Conservation (phyloP, 305 asterid genomes). For the Fraxinus floribunda region DNA sequence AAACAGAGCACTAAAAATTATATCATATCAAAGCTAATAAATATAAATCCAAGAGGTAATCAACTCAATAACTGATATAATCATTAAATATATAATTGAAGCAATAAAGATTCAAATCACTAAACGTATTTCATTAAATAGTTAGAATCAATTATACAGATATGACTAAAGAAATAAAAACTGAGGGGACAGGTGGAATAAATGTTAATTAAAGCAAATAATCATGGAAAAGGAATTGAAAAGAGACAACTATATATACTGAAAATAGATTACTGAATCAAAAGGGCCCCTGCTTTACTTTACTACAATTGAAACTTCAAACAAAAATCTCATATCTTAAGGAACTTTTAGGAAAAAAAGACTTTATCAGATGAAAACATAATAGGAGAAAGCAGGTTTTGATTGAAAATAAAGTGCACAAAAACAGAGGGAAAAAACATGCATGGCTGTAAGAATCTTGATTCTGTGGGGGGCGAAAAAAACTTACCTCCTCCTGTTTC, state of each 20-base stretch:
- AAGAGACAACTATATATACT: not conserved
- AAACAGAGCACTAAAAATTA: constrained; percentile 1
- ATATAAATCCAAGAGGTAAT: not conserved
- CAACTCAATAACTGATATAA: not conserved
- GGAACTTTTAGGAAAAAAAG: not conserved
- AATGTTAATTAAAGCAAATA: not conserved
- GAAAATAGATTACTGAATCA: not conserved
- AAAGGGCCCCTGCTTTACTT: not conserved
- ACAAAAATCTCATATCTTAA: not conserved
- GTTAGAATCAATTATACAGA: not conserved
- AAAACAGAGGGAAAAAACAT: not conserved
- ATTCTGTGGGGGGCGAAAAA: not conserved
- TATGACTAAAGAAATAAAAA: not conserved
- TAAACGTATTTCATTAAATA: not conserved
- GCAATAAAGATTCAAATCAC: not conserved
- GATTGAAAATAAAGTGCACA: not conserved
- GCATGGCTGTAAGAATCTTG: not conserved
- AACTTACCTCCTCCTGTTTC: not conserved
- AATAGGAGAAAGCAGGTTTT: not conserved
- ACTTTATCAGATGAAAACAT: constrained; percentile 1
- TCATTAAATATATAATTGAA: not conserved
- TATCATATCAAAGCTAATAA: not conserved
- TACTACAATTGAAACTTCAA: not conserved
- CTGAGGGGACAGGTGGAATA: not conserved
- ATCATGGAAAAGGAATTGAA: not conserved